phyloP scores from a whole-genome alignment of 345 rosid genomes.

The Populus nigra region DNA sequence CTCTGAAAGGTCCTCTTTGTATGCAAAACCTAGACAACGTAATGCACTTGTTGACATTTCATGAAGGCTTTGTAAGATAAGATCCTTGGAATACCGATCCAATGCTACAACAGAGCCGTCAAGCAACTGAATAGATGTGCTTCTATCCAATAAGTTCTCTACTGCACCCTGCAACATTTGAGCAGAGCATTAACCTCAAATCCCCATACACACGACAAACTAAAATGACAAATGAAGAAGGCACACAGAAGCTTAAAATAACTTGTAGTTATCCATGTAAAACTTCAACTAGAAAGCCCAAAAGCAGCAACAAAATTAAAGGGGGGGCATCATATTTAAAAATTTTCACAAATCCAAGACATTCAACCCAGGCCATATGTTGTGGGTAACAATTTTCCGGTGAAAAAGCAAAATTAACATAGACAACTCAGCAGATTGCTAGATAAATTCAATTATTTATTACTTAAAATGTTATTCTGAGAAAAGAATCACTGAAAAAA shows the following conservation, averaged over 20 bases:
- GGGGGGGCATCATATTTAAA: neutral
- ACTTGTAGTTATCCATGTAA: neutral
- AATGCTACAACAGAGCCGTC: slow-evolving; percentile 67
- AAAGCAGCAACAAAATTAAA: neutral
- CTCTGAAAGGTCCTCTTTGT: slow-evolving; percentile 48
- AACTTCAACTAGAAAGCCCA: neutral
- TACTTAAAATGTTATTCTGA: neutral
- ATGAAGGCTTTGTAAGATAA: slow-evolving; percentile 54
- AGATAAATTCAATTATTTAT: neutral
- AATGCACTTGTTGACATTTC: slow-evolving; percentile 80
- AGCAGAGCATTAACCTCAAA: neutral
- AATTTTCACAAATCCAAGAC: neutral
- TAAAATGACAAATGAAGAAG: neutral
- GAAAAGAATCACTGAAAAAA: neutral
- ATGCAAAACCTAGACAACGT: slow-evolving; percentile 87
- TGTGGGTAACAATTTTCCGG: neutral
- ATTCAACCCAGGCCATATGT: neutral
- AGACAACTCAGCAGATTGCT: neutral
- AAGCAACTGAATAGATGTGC: slow-evolving; percentile 62
- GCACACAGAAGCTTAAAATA: neutral
- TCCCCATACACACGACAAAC: neutral
- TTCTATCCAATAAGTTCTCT: slow-evolving; percentile 84
- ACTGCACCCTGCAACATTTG: slow-evolving; percentile 81
- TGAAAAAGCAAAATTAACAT: neutral
- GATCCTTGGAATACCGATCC: slow-evolving; percentile 56